Base-by-base conservation (phyloP, 768 basidiomycete species). In the Boletus sp. region DNA sequence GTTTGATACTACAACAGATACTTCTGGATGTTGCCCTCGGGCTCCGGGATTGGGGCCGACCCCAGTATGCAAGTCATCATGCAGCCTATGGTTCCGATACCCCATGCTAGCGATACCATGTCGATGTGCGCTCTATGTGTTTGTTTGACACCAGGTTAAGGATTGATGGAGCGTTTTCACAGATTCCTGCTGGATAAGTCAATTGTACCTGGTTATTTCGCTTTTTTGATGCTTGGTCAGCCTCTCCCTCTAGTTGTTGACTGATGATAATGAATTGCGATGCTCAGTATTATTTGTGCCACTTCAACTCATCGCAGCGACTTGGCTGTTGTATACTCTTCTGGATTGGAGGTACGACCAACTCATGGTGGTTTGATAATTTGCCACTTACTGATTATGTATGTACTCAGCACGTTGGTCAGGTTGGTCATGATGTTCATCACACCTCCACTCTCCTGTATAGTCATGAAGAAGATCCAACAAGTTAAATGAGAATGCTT, bases 251-350 rank as follows among this genome's bases (percentile, higher is more conserved):
- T 2, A 8, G 7, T 28, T 1, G 9, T 14, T 18, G 45, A 20
- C 11, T 10, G 15, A 20, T 12, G 9, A 29, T 5, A 28, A 50
- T 7, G 24, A 53, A 0, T 6, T 11, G 14, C 7, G 11, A 30
- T 49, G 3, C 18, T 30, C 9, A 50, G 52, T 54, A 3, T 45
- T 53, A 8, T 37, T 12, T 30, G 35, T n/a, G 1, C 52, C 52
- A n/a, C 47, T 54, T 36, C 52, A 54, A 30, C 46, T 54, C 47
- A 37, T 50, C 4, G 46, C 33, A 20, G 28, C 45, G 2, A 54
- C 46, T 15, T 54, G 52, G 52, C 0, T 54, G 3, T 54, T 54
- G 46, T 54, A 54, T 20, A 54, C 46, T 7, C 52, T 54, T n/a
- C 15, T 54, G 35, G 46, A 28, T 12, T 54, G 52, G 52, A 54